These are phyloP conservation scores for Mycena citricolor DNA, from an alignment of 1,284 basidiomycete genomes.

Conservation along the genomic window DNA sequence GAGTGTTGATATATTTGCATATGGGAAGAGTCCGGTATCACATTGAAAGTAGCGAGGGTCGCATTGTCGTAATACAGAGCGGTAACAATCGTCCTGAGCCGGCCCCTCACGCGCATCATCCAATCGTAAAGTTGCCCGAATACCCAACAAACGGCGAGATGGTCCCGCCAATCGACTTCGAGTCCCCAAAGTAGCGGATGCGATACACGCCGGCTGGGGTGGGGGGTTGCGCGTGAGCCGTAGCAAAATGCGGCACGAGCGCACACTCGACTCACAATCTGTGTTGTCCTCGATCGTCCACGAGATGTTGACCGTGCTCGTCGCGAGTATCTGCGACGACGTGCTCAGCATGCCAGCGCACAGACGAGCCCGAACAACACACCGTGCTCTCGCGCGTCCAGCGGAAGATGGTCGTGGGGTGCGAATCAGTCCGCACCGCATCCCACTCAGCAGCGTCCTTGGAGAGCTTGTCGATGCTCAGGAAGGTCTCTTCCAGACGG, in stretches of 20 bases:
- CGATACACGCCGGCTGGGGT: slow-evolving; percentile 66
- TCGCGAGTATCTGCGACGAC: slow-evolving; percentile 56
- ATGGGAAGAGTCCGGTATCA: no score
- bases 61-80: no score
- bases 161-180: slow-evolving; percentile 58
- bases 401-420: slow-evolving; percentile 72
- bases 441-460: slow-evolving; percentile 57
- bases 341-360: no score
- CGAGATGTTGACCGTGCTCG: slow-evolving; percentile 62
- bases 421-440: slow-evolving; percentile 70
- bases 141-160: slow-evolving; percentile 62
- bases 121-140: slow-evolving; percentile 62
- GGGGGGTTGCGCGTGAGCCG: slow-evolving; percentile 4
- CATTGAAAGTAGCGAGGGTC: no score
- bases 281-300: slow-evolving; percentile 70
- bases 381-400: slow-evolving; percentile 66
- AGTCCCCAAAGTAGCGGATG: slow-evolving; percentile 72
- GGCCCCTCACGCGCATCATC: no score
- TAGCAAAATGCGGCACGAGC: slow-evolving; percentile 11
- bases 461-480: slow-evolving; percentile 61
- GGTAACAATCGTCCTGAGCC: no score
- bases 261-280: slow-evolving; percentile 51
- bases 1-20: no score
- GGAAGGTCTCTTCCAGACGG: slow-evolving; percentile 71
- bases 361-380: no score